Evolutionary conservation across 2,329 filamentous ascomycete species (phyloP).

Genomic region (Fusarium sp.): DNA sequence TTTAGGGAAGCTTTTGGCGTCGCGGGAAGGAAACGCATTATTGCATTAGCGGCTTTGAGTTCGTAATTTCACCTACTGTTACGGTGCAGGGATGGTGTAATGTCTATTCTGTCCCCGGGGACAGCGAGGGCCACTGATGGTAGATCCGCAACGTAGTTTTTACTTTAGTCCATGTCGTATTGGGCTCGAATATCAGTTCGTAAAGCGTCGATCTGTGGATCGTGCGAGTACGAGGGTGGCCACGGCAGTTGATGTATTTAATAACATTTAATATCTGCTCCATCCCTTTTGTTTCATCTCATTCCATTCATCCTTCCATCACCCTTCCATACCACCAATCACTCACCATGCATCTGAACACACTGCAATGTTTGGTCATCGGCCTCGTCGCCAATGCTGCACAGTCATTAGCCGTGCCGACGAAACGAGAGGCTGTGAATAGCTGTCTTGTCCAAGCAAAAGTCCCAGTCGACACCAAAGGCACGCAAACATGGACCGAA

Average conservation of each 20-base stretch:
- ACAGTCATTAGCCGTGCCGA: slow-evolving; percentile 17
- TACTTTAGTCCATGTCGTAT: slow-evolving; percentile 14
- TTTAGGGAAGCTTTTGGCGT: neutral
- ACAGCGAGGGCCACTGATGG: neutral
- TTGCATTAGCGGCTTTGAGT: neutral
- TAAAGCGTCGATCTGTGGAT: slow-evolving; percentile 17
- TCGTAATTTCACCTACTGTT: neutral
- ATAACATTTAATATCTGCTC: neutral
- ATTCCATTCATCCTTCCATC: neutral
- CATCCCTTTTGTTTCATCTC: neutral
- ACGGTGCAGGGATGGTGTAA: neutral
- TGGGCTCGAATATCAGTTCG: neutral
- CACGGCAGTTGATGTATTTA: neutral
- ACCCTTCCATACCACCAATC: too few species aligned
- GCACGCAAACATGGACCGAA: slow-evolving; percentile 43
- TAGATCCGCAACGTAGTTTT: neutral
- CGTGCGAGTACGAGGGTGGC: neutral
- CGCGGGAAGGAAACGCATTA: neutral
- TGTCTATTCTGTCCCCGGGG: neutral
- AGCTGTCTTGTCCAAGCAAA: slow-evolving; percentile 42
- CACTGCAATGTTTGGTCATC: neutral
- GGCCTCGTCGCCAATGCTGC: neutral
- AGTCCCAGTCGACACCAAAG: slow-evolving; percentile 37
- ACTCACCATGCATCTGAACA: neutral
- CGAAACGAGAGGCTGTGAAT: slow-evolving; percentile 39